phyloP scores from a whole-genome alignment of 225 moss, liverwort and hornwort species.

The Antitrichia curtipendula region DNA sequence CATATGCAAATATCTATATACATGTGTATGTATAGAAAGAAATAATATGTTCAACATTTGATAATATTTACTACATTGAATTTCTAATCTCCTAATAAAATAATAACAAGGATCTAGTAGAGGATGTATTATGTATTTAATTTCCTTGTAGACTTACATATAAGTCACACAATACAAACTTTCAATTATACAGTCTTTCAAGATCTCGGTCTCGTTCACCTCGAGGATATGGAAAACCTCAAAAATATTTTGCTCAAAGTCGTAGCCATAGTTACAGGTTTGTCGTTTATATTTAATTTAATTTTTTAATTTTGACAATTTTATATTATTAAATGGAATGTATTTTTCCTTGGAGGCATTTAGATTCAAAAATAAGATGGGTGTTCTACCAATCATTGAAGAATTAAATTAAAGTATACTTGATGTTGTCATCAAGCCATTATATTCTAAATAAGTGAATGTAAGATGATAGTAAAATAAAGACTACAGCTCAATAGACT shows the following conservation, averaged over 20 bases:
- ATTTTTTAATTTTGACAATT: neutral
- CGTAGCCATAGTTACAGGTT: constrained; percentile 69
- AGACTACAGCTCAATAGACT: no score
- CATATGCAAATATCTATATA: neutral
- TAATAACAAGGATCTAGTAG: neutral
- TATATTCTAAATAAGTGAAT: neutral
- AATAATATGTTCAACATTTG: neutral
- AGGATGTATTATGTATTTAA: neutral
- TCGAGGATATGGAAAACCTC: constrained; percentile 25
- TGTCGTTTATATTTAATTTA: neutral
- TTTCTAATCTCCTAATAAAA: neutral
- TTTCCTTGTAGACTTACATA: neutral
- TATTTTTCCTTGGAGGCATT: rapidly evolving
- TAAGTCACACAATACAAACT: neutral
- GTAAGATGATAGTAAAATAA: neutral
- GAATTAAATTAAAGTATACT: neutral
- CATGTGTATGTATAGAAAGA: no score
- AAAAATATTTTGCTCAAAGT: constrained; percentile 37
- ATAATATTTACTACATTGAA: neutral
- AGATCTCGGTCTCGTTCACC: constrained; percentile 66
- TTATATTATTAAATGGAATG: neutral
- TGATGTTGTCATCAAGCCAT: neutral
- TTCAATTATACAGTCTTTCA: constrained; percentile 19
- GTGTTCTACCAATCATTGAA: neutral
- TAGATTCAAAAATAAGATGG: neutral